Evolutionary conservation across 2,329 filamentous ascomycete genomes (phyloP), one percentile per base, ranked within the genome.

Genomic region (Colletotrichum spaethianum): DNA sequence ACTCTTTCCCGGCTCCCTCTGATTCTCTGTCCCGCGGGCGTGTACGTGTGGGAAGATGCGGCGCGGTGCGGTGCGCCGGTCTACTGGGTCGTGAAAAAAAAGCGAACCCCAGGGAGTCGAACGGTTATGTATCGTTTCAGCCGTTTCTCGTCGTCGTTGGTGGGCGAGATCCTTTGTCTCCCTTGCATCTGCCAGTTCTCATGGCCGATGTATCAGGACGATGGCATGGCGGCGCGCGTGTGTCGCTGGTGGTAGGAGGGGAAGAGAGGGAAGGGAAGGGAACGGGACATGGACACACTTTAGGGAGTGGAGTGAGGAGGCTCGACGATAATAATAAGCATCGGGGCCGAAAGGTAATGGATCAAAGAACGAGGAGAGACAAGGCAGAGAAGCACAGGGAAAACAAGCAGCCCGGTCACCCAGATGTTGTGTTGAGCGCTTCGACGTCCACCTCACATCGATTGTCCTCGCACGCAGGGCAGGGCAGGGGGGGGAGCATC

Each of bases 211-310:
- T 60, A 63, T 70, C 70, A 73, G 72, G 70, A 53, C 31, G 66
- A 60, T 77, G 75, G 76, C 76, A 79, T 79, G 76, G 72, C 75
- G 74, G 76, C 74, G 73, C 33, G 31, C 59, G 59, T 38, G 42
- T 38, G 44, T 68, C 73, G 75, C n/a, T n/a, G 44, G 53, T 26
- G 56, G 40, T n/a, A 44, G 46, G 40, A 61, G 36, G 40, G 46
- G 44, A 60, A 59, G 66, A 55, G 60, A 63, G 55, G 50, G 33
- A 69, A 57, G 36, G n/a, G 65, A 55, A 73, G 61, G 52, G 60
- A 40, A 69, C 38, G 9, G 23, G 50, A 20, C 33, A 61, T 7
- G 18, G 20, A 42, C 20, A 44, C 26, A 3, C 40, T 44, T 14
- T 36, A 23, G 62, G 57, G 48, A 57, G 64, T 65, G 72, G 72